These are phyloP conservation scores for Leccinum truebloodii DNA, from an alignment of 768 basidiomycete species.

Conservation along the genomic window DNA sequence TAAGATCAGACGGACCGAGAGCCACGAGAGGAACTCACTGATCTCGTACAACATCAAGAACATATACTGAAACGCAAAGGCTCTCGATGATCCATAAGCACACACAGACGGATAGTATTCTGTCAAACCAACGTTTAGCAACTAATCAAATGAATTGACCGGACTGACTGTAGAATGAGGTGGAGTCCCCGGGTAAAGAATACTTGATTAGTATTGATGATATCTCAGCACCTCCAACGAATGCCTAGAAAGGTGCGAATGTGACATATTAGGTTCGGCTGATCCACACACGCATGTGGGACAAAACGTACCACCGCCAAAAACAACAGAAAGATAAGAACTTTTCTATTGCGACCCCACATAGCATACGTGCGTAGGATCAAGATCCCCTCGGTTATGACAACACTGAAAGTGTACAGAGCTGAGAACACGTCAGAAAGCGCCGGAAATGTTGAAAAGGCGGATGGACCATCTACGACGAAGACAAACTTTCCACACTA, in stretches of 20 bases:
- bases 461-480: constrained; percentile 18
- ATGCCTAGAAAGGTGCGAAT: constrained; percentile 8
- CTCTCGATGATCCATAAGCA: constrained; percentile 21
- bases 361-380: constrained; percentile 28
- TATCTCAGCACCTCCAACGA: constrained; percentile 10
- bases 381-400: constrained; percentile 13
- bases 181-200: constrained; percentile 18
- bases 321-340: constrained; percentile 19
- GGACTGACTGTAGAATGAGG: constrained; percentile 23
- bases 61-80: constrained; percentile 12
- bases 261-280: not conserved
- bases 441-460: not conserved
- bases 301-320: constrained; percentile 17
- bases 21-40: constrained; percentile 7
- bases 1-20: not conserved
- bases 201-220: constrained; percentile 2
- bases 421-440: constrained; percentile 12
- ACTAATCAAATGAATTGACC: not conserved
- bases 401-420: constrained; percentile 14
- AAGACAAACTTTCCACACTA: constrained; percentile 24
- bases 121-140: not conserved
- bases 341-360: constrained; percentile 21
- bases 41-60: constrained; percentile 27
- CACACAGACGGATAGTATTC: constrained; percentile 24
- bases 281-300: not conserved